phyloP scores from a whole-genome alignment of 2,329 filamentous ascomycete genomes.

The Apiospora koreana region DNA sequence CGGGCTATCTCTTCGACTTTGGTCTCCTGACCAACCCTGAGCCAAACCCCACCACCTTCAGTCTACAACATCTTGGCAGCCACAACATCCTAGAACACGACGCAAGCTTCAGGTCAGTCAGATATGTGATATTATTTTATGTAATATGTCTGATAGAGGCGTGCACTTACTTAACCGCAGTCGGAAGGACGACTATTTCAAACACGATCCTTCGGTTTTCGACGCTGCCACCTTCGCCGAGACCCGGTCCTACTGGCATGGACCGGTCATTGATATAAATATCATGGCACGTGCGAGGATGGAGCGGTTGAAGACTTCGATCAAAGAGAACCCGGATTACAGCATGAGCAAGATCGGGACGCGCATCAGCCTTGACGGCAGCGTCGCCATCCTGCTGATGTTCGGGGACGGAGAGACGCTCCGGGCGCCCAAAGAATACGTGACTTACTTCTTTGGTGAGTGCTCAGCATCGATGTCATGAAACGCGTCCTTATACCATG shows the following conservation, averaged over 20 bases:
- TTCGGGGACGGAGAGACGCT: conserved; percentile 44
- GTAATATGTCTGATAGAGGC: too few species aligned
- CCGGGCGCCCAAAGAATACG: conserved; percentile 38
- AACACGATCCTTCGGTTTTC: conserved; percentile 50
- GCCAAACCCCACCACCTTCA: neutral
- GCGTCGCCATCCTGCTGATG: conserved; percentile 46
- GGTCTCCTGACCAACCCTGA: neutral
- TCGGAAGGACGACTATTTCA: conserved; percentile 50
- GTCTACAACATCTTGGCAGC: conserved; percentile 42
- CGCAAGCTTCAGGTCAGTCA: conserved; percentile 32
- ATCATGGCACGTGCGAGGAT: conserved; percentile 48
- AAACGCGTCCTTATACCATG: neutral
- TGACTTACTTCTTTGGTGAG: conserved; percentile 48
- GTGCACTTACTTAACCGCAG: conserved; percentile 28
- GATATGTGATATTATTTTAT: too few species aligned
- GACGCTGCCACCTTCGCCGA: conserved; percentile 52
- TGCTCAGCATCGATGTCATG: neutral
- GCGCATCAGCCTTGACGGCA: conserved; percentile 48
- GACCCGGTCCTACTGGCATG: conserved; percentile 47
- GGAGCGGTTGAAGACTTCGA: conserved; percentile 44
- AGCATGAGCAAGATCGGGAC: conserved; percentile 41
- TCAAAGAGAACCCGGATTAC: conserved; percentile 49
- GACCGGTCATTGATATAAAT: conserved; percentile 37
- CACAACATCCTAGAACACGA: conserved; percentile 54
- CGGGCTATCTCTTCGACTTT: neutral